Percentiles rank a stretch among this genome's conserved stretches.
These are phyloP conservation scores for Stephania yunnanensis DNA, from an alignment of 164 flowering plant genomes.

Conservation along the genomic window DNA sequence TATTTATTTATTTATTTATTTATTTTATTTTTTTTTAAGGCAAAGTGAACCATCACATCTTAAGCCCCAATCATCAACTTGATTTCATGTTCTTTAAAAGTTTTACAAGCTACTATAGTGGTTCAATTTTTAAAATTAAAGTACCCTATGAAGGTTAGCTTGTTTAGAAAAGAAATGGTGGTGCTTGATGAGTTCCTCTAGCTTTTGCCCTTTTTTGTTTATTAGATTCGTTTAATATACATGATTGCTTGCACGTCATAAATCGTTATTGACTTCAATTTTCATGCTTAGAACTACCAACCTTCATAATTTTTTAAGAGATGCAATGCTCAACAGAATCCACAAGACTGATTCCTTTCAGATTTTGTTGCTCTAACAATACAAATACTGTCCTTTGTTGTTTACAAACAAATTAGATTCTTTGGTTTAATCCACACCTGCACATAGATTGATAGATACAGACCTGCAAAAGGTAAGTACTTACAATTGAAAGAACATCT, in stretches of 20 bases:
- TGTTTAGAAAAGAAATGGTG: background rate
- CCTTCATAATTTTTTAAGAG: background rate
- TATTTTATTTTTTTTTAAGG: too few species aligned
- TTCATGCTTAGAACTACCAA: background rate
- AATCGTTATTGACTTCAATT: background rate
- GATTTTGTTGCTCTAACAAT: background rate
- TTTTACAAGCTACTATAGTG: background rate
- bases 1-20: too few species aligned
- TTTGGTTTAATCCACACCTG: background rate
- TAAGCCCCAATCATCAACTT: background rate
- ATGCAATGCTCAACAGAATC: background rate
- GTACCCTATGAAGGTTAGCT: background rate
- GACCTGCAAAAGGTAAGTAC: background rate
- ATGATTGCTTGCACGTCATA: conserved; percentile 2
- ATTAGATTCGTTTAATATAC: background rate
- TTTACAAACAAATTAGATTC: background rate
- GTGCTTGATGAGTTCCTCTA: background rate
- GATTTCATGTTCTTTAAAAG: background rate
- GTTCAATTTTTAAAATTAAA: background rate
- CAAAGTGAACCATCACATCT: background rate
- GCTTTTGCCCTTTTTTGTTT: background rate
- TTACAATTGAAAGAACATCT: background rate
- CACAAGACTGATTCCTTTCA: background rate
- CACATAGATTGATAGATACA: background rate
- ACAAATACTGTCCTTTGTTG: background rate